These are phyloP conservation scores for Boletus reticuloceps DNA, from an alignment of 768 basidiomycete genomes.

Conservation along the genomic window DNA sequence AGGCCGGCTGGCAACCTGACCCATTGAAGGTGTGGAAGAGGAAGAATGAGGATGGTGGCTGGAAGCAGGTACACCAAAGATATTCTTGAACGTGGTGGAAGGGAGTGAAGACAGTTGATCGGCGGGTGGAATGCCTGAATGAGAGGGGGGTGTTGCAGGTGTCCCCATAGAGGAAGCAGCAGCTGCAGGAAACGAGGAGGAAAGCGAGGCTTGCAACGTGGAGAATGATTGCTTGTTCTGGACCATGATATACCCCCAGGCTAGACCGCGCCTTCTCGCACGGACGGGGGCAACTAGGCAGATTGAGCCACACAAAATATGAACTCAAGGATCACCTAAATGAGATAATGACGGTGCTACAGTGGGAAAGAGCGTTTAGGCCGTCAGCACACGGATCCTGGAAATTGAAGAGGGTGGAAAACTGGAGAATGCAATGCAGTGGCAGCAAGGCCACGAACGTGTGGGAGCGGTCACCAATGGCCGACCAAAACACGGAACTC, in stretches of 20 bases:
- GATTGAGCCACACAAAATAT: constrained; percentile 26
- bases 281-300: constrained; percentile 11
- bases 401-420: constrained; percentile 7
- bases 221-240: constrained; percentile 38
- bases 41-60: constrained; percentile 23
- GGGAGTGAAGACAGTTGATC: constrained; percentile 41
- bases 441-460: constrained; percentile 25
- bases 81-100: constrained; percentile 35
- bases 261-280: constrained; percentile 18
- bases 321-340: constrained; percentile 26
- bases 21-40: constrained; percentile 30
- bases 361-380: constrained; percentile 10
- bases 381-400: constrained; percentile 16
- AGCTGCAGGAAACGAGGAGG: constrained; percentile 46
- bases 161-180: constrained; percentile 40
- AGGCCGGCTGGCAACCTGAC: constrained; percentile 35
- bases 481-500: constrained; percentile 12
- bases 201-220: constrained; percentile 40
- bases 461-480: constrained; percentile 1
- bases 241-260: constrained; percentile 26
- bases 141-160: constrained; percentile 35
- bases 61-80: constrained; percentile 27
- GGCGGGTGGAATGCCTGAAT: constrained; percentile 40
- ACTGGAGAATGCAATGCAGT: constrained; percentile 22
- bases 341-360: constrained; percentile 31